phyloP scores from a whole-genome alignment of 805 yeast species.

The Wickerhamiella sorbophila region DNA sequence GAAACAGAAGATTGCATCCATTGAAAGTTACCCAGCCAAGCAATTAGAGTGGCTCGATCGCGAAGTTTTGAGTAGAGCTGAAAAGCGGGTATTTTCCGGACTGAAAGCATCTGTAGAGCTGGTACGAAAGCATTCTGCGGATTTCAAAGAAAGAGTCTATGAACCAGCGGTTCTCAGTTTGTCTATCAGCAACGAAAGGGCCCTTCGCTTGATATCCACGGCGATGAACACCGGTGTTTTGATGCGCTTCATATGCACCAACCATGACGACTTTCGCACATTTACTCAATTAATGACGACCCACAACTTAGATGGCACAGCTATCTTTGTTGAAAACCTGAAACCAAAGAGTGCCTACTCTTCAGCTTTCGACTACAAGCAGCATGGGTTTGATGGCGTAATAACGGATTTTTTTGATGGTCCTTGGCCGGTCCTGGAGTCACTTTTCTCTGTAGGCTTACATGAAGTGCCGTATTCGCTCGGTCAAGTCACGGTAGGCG shows the following conservation, averaged over 20 bases:
- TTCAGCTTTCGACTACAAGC: background rate
- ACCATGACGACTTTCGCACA: slow-evolving; percentile 34
- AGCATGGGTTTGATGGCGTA: slow-evolving; percentile 68
- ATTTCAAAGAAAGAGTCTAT: background rate
- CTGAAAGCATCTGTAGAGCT: background rate
- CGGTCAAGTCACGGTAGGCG: slow-evolving; percentile 21
- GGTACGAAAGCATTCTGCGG: background rate
- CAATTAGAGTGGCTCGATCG: background rate
- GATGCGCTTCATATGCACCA: slow-evolving; percentile 48
- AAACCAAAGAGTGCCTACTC: background rate
- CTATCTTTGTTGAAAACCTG: too few relatives aligned
- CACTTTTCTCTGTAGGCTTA: slow-evolving; percentile 14
- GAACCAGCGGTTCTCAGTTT: background rate
- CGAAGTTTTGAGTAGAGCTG: background rate
- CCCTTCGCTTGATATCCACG: too few relatives aligned
- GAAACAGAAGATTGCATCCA: too few relatives aligned
- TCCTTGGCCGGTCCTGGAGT: slow-evolving; percentile 48
- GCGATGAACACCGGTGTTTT: too few relatives aligned
- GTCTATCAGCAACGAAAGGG: slow-evolving; percentile 8
- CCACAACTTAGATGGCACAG: background rate
- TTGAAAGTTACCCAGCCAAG: background rate
- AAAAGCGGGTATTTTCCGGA: background rate
- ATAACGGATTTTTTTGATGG: slow-evolving; percentile 59
- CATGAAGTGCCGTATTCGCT: slow-evolving; percentile 52
- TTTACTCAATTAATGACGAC: slow-evolving; percentile 34